Evolutionary conservation across 306 rosid genomes (phyloP), one percentile per base, ranked within the genome.

Genomic region (Argentina anserina): DNA sequence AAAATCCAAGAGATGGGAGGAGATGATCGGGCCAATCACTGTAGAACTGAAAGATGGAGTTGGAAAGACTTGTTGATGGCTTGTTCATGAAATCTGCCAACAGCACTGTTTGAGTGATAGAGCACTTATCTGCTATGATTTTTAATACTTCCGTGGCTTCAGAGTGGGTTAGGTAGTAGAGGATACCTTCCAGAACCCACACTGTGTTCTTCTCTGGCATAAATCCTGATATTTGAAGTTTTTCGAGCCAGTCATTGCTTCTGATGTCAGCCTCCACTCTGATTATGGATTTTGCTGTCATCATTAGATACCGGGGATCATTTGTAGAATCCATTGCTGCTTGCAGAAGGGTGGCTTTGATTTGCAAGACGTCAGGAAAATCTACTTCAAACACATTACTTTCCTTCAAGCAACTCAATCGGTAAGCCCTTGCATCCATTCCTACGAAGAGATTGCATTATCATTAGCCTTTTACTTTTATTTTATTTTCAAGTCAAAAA

Each of bases 11-110:
- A 49, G 97, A 88, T 75, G 99, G 99, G 43, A 94, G 82, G 77
- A 94, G 97, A 71, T 89, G 92, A 55, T 91, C 99, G 4, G 98
- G 99, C 97, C 99, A 94, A 78, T 94, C 99, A 76, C 99, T 85
- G 81, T 94, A 94, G 87, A 94, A 91, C 76, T 89, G 92, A 82
- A 86, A 94, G 45, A 81, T 73, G 42, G 98, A 91, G 61, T 76
- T 76, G 56, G 96, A 86, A 65, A 91, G 86, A 15, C 91, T 88
- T 41, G 90, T 94, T 70, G 99, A 91, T 36, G 92, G 78, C 75
- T 91, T 89, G 84, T 94, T 94, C 97, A 94, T 91, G 79, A 94
- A 94, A 85, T 94, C 99, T 59, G 95, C 99, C 67, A 94, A 63
- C 33, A 94, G 90, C 62, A 86, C 89, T 37, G 98, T 91, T 55